Evolutionary conservation across 179 eudicot species (phyloP).

Genomic region (Heliamphora pulchella): DNA sequence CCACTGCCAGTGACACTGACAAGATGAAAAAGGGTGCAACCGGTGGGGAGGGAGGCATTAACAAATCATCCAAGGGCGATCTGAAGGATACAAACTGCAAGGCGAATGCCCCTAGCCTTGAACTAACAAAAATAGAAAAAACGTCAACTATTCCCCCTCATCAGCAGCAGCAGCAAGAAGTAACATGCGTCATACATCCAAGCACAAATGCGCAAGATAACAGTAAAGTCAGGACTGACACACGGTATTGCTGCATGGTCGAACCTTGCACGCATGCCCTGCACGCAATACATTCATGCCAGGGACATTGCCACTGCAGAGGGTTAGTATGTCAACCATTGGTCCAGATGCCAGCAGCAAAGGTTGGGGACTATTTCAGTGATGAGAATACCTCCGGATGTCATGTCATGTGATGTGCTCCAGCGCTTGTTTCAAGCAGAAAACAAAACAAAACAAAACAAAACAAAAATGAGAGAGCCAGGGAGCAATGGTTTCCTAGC

Average conservation of each 20-base stretch:
- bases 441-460: not conserved
- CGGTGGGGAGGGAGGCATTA: not conserved
- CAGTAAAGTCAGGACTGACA: conserved; percentile 1
- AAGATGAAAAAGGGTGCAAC: conserved; percentile 3
- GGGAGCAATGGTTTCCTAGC: not conserved
- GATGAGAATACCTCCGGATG: conserved; percentile 13
- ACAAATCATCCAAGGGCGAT: not conserved
- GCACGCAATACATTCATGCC: conserved; percentile 6
- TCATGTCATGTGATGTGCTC: conserved; percentile 14
- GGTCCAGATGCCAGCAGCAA: not conserved
- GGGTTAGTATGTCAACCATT: conserved; percentile 4
- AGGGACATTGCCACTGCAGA: not conserved
- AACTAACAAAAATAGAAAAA: not conserved
- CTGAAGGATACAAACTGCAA: not conserved
- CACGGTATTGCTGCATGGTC: conserved; percentile 4
- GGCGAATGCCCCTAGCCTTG: not conserved
- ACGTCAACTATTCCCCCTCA: not conserved
- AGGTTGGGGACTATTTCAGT: conserved; percentile 16
- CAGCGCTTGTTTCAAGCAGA: not conserved
- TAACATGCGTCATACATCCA: not conserved
- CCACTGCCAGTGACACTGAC: not conserved
- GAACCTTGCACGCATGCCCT: not conserved
- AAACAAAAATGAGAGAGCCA: no score
- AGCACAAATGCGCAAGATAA: conserved; percentile 5
- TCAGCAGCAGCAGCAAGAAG: conserved; percentile 9